Evolutionary conservation across 305 asterid species (phyloP).

Genomic region (Fraxinus paxiana): DNA sequence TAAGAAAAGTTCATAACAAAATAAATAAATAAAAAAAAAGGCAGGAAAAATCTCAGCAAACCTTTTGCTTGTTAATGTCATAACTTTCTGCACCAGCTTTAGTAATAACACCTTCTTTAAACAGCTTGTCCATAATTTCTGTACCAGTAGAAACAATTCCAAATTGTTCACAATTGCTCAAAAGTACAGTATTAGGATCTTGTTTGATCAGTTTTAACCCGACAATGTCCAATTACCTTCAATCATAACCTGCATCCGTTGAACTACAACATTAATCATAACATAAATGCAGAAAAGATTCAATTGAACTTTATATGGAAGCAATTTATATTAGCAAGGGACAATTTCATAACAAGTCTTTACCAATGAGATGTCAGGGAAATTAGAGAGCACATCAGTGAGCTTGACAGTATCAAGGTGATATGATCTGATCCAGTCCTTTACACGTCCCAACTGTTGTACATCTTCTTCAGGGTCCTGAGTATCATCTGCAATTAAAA

Average conservation of each 20-base stretch:
- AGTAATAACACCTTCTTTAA: constrained; percentile 51
- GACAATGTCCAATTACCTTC: constrained; percentile 60
- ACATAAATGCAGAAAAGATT: background rate
- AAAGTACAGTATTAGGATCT: background rate
- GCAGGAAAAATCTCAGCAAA: constrained; percentile 21
- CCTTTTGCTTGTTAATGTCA: constrained; percentile 58
- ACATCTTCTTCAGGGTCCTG: constrained; percentile 83
- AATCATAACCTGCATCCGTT: constrained; percentile 56
- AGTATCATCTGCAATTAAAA: constrained; percentile 58
- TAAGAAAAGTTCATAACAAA: constrained; percentile 13
- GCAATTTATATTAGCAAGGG: background rate
- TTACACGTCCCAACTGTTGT: constrained; percentile 59
- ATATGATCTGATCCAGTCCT: constrained; percentile 71
- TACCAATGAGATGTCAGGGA: constrained; percentile 81
- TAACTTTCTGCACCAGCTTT: constrained; percentile 52
- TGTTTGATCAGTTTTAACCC: constrained; percentile 20
- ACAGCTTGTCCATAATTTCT: constrained; percentile 76
- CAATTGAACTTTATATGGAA: background rate
- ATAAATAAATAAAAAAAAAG: background rate
- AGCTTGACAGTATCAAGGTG: constrained; percentile 66
- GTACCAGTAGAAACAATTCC: constrained; percentile 24
- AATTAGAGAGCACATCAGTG: constrained; percentile 65
- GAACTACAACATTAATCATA: constrained; percentile 9
- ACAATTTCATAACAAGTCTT: constrained; percentile 18
- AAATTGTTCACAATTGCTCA: constrained; percentile 13